Base-by-base conservation (phyloP, 441 rosid species). In the Brassica hybrid region DNA sequence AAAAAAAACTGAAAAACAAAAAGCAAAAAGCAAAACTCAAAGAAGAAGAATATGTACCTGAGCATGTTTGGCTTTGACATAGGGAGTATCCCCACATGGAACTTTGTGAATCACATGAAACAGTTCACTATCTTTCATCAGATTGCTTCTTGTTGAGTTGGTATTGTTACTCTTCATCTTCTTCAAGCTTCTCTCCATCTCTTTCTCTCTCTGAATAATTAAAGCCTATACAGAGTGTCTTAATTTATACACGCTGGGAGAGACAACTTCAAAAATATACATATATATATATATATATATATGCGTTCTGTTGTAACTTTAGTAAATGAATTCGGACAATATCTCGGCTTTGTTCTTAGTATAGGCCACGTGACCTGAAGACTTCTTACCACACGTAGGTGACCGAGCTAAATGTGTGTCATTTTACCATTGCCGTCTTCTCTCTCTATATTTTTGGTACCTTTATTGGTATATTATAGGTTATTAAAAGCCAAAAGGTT, bases 21-120 rank as follows among this genome's bases (percentile, higher is more conserved):
- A 11, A 60, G 18, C 27, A 11, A 64, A 4, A 23, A 30, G 21
- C 63, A 65, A 63, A n/a, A n/a, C n/a, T n/a, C n/a, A n/a, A n/a
- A 54, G 73, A 21, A 67, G 12, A 58, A 65, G 45, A 70, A 18
- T 18, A n/a, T 32, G n/a, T 6, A 74, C 79, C 82, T 74, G 79
- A 2, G 79, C 75, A 69, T 75, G 82, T 64, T 74, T 79, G 54
- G 82, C 82, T 74, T 70, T 79, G 19, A 79, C 82, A 69, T 79
- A 79, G 21, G 82, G 82, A 79, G 82, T 79, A 64, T 79, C 82
- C 7, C 82, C 82, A 75, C 64, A 45, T 14, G 97, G 97, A 77
- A 94, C 88, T 83, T 94, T 94, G 76, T 87, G 88, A 67, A 87
- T 67, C 2, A 90, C 91, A 83, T 88, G 98, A 62, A 77, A 90